Base-by-base conservation (phyloP, 164 flowering plant genomes). In the Nymphaea colorata region DNA sequence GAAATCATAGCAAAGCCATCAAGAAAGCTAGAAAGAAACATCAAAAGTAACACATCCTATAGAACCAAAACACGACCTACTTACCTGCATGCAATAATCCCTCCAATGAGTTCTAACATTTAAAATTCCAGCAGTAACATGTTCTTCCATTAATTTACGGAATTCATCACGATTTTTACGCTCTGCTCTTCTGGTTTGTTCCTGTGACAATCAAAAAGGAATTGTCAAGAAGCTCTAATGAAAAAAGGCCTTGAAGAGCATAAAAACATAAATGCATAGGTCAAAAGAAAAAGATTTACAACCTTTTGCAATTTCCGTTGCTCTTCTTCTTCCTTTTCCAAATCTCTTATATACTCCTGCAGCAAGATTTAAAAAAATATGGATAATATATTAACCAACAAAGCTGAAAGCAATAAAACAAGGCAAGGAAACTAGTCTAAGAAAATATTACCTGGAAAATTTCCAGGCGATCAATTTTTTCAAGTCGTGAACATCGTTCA, bases 321-420 rank as follows among this genome's bases (percentile, higher is more conserved):
- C 79, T 95, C 99, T 65, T 94, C 98, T 71, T 95, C 99, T 74
- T 95, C 96, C 78, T 77, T 85, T 82, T 95, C 98, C 72, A 95
- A 74, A 73, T 88, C 92, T 51, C 86, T 89, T 61, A 95, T 86
- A 72, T 91, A 87, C 61, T 91, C 98, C 98, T 91, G 79, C 44
- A 71, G 74, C 10, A 72, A 68, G 64, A 61, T n/a, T 12, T 12
- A 61, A 17, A 17, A 7, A 41, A 61, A 55, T 8, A 8, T 55
- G 12, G 42, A 41, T 3, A 61, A 61, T 5, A 17, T 17, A 11
- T 8, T 61, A 17, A 18, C 41, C 7, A 8, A 55, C 10, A 55
- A 55, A 51, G 57, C 57, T 51, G 14, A 51, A 10, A 51, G 8
- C 14, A 8, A 51, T 8, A 51, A 51, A 8, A 51, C 8, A 25